Evolutionary conservation across 768 basidiomycete genomes (phyloP).

Genomic region (Trametes sanguinea): DNA sequence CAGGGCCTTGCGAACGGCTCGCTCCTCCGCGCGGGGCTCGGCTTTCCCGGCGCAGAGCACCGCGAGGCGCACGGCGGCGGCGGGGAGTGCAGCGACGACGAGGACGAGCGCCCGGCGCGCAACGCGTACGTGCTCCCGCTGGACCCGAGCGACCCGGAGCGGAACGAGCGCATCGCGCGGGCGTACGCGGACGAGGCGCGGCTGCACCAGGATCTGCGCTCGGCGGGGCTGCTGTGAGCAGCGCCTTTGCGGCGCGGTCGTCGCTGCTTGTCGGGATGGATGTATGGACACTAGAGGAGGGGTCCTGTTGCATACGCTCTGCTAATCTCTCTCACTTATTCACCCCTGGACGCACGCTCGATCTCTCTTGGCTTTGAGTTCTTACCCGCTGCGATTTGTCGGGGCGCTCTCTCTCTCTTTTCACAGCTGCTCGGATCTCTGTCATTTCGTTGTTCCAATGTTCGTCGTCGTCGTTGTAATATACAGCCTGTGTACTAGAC

Average conservation of each 20-base stretch:
- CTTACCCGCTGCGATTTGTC: not conserved
- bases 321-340: conserved; percentile 8
- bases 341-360: not conserved
- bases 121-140: conserved; percentile 44
- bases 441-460: not conserved
- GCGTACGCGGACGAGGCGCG: conserved; percentile 57
- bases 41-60: conserved; percentile 25
- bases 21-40: conserved; percentile 35
- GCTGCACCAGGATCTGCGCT: conserved; percentile 59
- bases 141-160: conserved; percentile 44
- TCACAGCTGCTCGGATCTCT: not conserved
- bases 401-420: not conserved
- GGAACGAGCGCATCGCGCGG: conserved; percentile 44
- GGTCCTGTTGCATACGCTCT: conserved; percentile 13
- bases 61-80: conserved; percentile 5
- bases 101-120: conserved; percentile 11
- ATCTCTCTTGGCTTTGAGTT: not conserved
- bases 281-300: not conserved
- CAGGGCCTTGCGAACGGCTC: conserved; percentile 31
- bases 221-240: conserved; percentile 60
- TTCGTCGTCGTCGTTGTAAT: conserved; percentile 10
- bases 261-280: too few species aligned
- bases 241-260: too few species aligned
- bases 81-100: conserved; percentile 5
- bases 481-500: conserved; percentile 14